phyloP scores from a whole-genome alignment of 108 stramenopile species.

The Mediolabrus comicus region DNA sequence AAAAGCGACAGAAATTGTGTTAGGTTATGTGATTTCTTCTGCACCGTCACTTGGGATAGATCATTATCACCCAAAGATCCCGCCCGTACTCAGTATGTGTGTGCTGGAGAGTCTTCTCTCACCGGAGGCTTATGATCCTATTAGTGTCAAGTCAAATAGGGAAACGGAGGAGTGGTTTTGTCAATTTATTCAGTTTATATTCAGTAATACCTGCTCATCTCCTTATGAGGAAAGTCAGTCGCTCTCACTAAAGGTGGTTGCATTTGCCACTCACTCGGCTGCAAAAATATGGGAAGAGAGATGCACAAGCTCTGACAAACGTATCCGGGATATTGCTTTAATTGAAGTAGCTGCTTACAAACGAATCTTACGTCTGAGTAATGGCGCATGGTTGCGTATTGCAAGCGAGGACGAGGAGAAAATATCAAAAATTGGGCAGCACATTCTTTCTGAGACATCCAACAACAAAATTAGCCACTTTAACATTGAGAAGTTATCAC shows the following conservation, averaged over 20 bases:
- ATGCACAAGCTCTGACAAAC: constrained; percentile 44
- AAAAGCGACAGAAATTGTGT: constrained; percentile 45
- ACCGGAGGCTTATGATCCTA: constrained; percentile 27
- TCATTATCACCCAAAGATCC: constrained; percentile 53
- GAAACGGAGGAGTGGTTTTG: constrained; percentile 24
- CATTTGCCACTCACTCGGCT: constrained; percentile 33
- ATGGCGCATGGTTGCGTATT: constrained; percentile 29
- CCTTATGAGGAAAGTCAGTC: not conserved
- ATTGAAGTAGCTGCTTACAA: constrained; percentile 51
- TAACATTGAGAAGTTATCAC: not conserved
- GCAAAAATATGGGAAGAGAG: constrained; percentile 54
- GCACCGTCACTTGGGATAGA: constrained; percentile 50
- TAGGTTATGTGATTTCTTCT: constrained; percentile 59
- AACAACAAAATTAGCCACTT: not conserved
- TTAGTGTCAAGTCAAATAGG: not conserved
- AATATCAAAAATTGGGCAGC: not conserved
- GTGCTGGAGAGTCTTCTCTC: constrained; percentile 65
- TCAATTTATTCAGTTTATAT: constrained; percentile 6
- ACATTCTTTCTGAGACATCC: not conserved
- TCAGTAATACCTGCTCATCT: not conserved
- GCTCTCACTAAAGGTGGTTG: constrained; percentile 17
- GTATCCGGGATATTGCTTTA: constrained; percentile 63
- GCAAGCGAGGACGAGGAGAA: constrained; percentile 1
- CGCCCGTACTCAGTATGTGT: constrained; percentile 72
- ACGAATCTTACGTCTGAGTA: constrained; percentile 29